These are phyloP conservation scores for Gardenia jasminoides DNA, from an alignment of 257 asterid genomes.

Conservation along the genomic window DNA sequence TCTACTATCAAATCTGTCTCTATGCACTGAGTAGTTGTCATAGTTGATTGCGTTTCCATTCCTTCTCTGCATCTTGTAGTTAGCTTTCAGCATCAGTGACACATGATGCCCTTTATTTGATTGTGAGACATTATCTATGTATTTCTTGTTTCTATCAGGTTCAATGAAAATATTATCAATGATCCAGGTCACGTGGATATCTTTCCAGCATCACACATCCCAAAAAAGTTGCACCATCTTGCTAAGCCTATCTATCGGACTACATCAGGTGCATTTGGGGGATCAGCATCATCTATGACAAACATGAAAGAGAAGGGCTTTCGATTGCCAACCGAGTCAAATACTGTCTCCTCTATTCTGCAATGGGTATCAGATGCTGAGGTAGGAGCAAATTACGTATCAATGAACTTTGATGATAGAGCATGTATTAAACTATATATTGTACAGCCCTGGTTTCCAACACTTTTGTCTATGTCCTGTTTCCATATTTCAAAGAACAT, in stretches of 20 bases:
- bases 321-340: slow-evolving; percentile 70
- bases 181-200: slow-evolving; percentile 97
- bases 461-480: not conserved
- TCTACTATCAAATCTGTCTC: not conserved
- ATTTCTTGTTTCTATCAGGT: slow-evolving; percentile 54
- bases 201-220: slow-evolving; percentile 84
- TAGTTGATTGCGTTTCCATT: not conserved
- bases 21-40: not conserved
- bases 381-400: slow-evolving; percentile 37
- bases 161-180: slow-evolving; percentile 74
- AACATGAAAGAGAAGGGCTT: slow-evolving; percentile 62
- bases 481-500: not conserved
- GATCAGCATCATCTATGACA: slow-evolving; percentile 31
- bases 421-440: not conserved
- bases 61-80: not conserved
- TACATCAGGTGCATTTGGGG: slow-evolving; percentile 37
- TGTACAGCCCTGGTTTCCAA: not conserved
- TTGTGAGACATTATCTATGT: slow-evolving; percentile 24
- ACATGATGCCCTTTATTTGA: slow-evolving; percentile 13
- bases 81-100: not conserved
- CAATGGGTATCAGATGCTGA: slow-evolving; percentile 76
- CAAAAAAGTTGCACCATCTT: slow-evolving; percentile 71
- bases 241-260: slow-evolving; percentile 66
- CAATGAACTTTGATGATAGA: not conserved
- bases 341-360: slow-evolving; percentile 61